Base-by-base conservation (phyloP, 129 eudicot genomes). In the Pseudognaphalium luteoalbum region DNA sequence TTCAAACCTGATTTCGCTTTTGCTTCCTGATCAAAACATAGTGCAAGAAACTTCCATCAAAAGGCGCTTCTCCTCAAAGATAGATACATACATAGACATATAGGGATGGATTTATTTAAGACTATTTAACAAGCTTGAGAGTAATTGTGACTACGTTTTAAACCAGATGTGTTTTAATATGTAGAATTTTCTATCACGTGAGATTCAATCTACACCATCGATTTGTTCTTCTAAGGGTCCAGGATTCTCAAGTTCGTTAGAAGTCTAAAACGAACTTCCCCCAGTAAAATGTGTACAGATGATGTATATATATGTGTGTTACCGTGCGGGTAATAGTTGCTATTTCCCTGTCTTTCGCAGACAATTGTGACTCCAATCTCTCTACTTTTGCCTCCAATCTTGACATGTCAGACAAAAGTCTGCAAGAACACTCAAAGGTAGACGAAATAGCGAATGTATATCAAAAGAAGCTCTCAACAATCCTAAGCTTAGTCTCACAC, bases 261-360 rank as follows among this genome's bases (percentile, higher is more conserved):
- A 44, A 12, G 52, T 44, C 17, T 44, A 12, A 3, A 14, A 12
- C 12, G 52, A 44, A 44, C 52, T 44, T 12, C 5, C 16, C 52
- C 52, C 6, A 8, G 3, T 12, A 39, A 9, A 7, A 39, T 6
- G 41, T 35, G 7, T n/a, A n/a, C n/a, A n/a, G n/a, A n/a, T n/a
- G n/a, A 37, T 37, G 7, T 42, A 11, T 41, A 41, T 42, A 42
- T 11, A 42, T 28, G 20, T 7, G 28, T 73, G 85, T 72, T 61
- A 92, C 97, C 81, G 88, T 87, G 74, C 97, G 83, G 34, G 96
- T 89, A 64, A 92, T 89, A 71, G 95, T 87, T 28, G 97, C 91
- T 83, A 92, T 92, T 78, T 92, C 97, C 72, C 92, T 89, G 82
- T 89, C 97, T 82, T 92, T 92, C 30, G 87, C 88, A 62, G 92